A percentile compares a stretch with the other conserved stretches of the same genome.
phyloP scores from a whole-genome alignment of 1,284 basidiomycete genomes.

The Schizopora paradoxa region DNA sequence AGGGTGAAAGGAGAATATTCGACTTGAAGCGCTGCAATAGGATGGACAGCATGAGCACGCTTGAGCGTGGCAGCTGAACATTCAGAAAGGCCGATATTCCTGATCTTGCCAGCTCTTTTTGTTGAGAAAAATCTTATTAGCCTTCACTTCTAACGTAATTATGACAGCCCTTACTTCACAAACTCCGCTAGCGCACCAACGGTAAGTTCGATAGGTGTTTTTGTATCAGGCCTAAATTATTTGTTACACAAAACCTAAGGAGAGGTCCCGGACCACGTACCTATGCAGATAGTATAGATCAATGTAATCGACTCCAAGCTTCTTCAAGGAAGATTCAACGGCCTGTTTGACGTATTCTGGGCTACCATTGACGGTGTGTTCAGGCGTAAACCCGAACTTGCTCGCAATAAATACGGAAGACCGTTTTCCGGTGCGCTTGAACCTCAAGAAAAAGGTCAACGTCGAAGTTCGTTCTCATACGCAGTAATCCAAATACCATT shows the following conservation, averaged over 20 bases:
- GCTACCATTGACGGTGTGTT: conserved; percentile 25
- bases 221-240: conserved; percentile 35
- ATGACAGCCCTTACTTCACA: conserved; percentile 38
- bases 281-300: conserved; percentile 44
- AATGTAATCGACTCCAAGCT: conserved; percentile 40
- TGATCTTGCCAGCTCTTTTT: conserved; percentile 50
- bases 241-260: neutral
- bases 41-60: conserved; percentile 56
- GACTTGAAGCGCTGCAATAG: conserved; percentile 57
- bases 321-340: conserved; percentile 32
- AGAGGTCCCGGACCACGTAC: conserved; percentile 20
- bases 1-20: conserved; percentile 60
- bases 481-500: conserved; percentile 30
- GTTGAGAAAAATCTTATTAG: neutral
- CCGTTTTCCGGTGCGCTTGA: conserved; percentile 40
- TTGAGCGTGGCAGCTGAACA: conserved; percentile 51
- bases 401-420: conserved; percentile 43
- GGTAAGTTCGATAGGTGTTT: conserved; percentile 45
- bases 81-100: conserved; percentile 60
- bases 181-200: conserved; percentile 48
- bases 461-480: too few species aligned
- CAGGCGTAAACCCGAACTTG: conserved; percentile 41
- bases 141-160: neutral
- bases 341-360: conserved; percentile 33
- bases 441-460: too few species aligned